Conservation (phyloP, 2,329 filamentous ascomycete genomes). For the Diaporthe helianthi region DNA sequence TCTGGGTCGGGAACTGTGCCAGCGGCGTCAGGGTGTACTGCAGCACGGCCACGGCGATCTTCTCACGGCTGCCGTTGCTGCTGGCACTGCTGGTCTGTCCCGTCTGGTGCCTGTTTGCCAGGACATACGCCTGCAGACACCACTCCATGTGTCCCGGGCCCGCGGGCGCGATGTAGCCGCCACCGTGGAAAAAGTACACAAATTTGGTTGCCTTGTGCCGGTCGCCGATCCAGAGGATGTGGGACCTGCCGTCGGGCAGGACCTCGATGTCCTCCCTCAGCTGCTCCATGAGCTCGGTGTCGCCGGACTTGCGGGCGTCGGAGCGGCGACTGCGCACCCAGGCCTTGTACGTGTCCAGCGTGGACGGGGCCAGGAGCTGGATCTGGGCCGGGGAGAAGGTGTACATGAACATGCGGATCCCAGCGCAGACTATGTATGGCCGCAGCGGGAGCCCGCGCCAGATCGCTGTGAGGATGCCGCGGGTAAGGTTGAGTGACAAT, state of each 20-base stretch:
- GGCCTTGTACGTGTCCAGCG: constrained; percentile 12
- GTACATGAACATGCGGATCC: constrained; percentile 29
- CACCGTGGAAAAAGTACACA: constrained; percentile 32
- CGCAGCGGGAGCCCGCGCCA: constrained; percentile 8
- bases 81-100: neutral
- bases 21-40: constrained; percentile 45
- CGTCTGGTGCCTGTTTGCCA: constrained; percentile 7
- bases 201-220: constrained; percentile 22
- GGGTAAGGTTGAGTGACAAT: neutral
- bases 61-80: constrained; percentile 20
- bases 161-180: constrained; percentile 29
- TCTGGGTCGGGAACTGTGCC: constrained; percentile 43
- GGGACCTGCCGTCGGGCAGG: constrained; percentile 25
- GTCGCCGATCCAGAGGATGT: constrained; percentile 32
- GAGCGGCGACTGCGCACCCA: constrained; percentile 13
- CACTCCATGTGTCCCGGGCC: constrained; percentile 32
- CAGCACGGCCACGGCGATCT: constrained; percentile 44
- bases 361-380: constrained; percentile 23
- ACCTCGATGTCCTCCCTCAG: constrained; percentile 26
- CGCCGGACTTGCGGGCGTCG: neutral
- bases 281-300: constrained; percentile 25
- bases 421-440: constrained; percentile 14
- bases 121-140: constrained; percentile 30
- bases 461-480: constrained; percentile 8
- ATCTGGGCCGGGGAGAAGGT: constrained; percentile 28